Conservation (phyloP, 2,329 filamentous ascomycete genomes). For the Cadophora sp. region DNA sequence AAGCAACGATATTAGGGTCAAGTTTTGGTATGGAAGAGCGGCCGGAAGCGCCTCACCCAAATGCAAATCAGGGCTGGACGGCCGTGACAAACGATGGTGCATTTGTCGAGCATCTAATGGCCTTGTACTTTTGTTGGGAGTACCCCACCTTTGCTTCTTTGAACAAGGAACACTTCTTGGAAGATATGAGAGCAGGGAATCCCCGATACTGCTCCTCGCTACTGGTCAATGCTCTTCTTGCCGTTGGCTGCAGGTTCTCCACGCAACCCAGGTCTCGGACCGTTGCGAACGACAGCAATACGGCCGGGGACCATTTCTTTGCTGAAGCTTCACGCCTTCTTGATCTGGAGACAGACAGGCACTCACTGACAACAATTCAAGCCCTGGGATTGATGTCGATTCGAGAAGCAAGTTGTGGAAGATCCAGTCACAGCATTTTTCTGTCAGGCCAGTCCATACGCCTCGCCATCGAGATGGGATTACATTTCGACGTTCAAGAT, state of each 20-base stretch:
- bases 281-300: constrained; percentile 65
- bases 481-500: constrained; percentile 35
- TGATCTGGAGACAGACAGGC: constrained; percentile 57
- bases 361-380: constrained; percentile 74
- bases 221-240: constrained; percentile 42
- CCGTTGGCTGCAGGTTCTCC: constrained; percentile 73
- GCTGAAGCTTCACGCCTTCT: constrained; percentile 70
- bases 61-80: constrained; percentile 72
- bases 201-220: constrained; percentile 50
- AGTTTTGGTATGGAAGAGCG: constrained; percentile 65
- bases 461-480: constrained; percentile 62
- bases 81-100: constrained; percentile 61
- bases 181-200: constrained; percentile 37
- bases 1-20: constrained; percentile 62
- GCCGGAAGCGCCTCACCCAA: constrained; percentile 74
- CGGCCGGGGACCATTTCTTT: constrained; percentile 77
- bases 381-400: constrained; percentile 79
- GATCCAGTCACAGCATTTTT: constrained; percentile 76
- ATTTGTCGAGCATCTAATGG: constrained; percentile 68
- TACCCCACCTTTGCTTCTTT: constrained; percentile 78
- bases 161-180: constrained; percentile 53
- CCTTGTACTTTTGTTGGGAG: constrained; percentile 77
- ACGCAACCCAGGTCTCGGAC: constrained; percentile 67
- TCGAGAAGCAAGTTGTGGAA: constrained; percentile 73
- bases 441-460: constrained; percentile 76